Evolutionary conservation across 2,329 filamentous ascomycete species (phyloP), one percentile per base, ranked within the genome.

Genomic region (Colletotrichum orchidophilum): DNA sequence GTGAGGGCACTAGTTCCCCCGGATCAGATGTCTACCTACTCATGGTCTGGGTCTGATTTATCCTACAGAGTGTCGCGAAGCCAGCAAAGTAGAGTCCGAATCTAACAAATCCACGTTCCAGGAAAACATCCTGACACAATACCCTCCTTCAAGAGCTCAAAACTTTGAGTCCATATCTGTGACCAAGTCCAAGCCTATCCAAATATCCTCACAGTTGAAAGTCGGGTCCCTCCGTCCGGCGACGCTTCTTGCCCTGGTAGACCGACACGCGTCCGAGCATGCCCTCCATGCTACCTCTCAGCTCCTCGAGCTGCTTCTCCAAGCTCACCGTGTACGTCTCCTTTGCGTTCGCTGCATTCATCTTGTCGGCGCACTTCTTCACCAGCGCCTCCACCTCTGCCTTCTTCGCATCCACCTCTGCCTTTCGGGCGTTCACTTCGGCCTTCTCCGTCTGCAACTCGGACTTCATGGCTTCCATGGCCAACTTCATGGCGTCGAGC

Each of bases 261-360:
- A 42, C 11, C 39, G 65, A 68, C 2, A 68, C 65, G 24, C 24
- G 27, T 0, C 52, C 50, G 0, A 63, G 39, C 5, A 63, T n/a
- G 1, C 11, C 13, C 29, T 68, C 65, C 59, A 68, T 57, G 1
- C 5, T 29, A 1, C 52, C 39, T 0, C 52, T 42, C 59, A 68
- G 13, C 39, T 68, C 65, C 59, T 68, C 65, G 0, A 68, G 12
- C 21, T 68, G 21, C 39, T 57, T 63, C 8, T 68, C 65, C 52
- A 63, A 0, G 6, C 12, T 63, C 2, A 0, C 1, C 0, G 13
- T 68, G 59, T 68, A 68, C 1, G 27, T 3, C 3, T 21, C 15
- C 2, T 26, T 31, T 0, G 27, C 26, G 0, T 9, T 5, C 0
- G 49, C 50, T 0, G 50, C 50, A 0, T 24, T 27, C 50, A 46